These are phyloP conservation scores for Ophiostoma novo-ulmi DNA, from an alignment of 2,329 filamentous ascomycete genomes.

Conservation along the genomic window DNA sequence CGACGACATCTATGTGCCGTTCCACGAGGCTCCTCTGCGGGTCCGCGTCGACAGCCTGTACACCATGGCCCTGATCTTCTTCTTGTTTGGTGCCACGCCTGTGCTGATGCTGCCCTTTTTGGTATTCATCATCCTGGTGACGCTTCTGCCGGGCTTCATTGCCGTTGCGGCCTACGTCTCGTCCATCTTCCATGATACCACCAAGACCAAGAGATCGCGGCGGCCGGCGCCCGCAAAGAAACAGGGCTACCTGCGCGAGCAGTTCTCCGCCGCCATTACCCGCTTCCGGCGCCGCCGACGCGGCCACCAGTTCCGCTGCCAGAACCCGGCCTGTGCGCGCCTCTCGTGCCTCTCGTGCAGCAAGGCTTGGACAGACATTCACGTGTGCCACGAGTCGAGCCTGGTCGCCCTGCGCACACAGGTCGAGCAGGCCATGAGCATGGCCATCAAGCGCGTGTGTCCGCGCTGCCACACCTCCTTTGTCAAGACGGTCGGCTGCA, in stretches of 20 bases:
- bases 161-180: conserved; percentile 28
- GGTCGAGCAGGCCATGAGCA: conserved; percentile 87
- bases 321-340: conserved; percentile 60
- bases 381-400: conserved; percentile 82
- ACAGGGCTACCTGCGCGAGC: conserved; percentile 34
- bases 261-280: conserved; percentile 56
- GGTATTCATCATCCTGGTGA: conserved; percentile 32
- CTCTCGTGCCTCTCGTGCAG: conserved; percentile 75
- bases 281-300: conserved; percentile 66
- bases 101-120: conserved; percentile 51
- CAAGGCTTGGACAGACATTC: conserved; percentile 81
- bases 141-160: conserved; percentile 42
- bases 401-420: conserved; percentile 78
- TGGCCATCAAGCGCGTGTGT: conserved; percentile 91
- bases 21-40: conserved; percentile 49
- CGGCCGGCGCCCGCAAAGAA: neutral
- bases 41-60: conserved; percentile 50
- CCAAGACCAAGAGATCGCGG: neutral
- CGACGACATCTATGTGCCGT: conserved; percentile 66
- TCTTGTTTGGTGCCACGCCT: conserved; percentile 51
- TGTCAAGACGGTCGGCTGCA: conserved; percentile 90
- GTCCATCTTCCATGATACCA: neutral
- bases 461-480: conserved; percentile 87
- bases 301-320: conserved; percentile 73
- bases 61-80: conserved; percentile 46